Conservation (phyloP, 2,329 filamentous ascomycete genomes). For the Trichoderma afroharzianum region DNA sequence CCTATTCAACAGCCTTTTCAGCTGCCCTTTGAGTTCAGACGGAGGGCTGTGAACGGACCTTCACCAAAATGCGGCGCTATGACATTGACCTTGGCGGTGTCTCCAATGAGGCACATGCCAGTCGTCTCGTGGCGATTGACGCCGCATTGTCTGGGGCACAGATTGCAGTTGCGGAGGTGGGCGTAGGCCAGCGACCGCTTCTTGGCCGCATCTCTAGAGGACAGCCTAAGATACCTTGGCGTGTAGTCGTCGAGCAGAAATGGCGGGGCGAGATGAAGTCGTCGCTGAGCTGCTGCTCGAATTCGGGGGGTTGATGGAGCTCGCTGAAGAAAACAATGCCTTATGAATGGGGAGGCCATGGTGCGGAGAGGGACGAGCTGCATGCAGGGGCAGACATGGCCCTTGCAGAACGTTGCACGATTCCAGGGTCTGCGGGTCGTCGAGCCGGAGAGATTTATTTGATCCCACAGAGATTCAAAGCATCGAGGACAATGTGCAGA, state of each 20-base stretch:
- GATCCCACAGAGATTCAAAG: background rate
- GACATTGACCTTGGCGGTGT: conserved; percentile 74
- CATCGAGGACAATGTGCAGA: background rate
- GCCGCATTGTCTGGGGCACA: conserved; percentile 73
- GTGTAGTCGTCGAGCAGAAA: conserved; percentile 74
- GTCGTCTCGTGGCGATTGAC: conserved; percentile 79
- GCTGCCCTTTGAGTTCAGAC: background rate
- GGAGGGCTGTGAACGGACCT: conserved; percentile 39
- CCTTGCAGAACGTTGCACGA: background rate
- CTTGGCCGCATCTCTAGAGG: conserved; percentile 63
- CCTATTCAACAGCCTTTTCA: background rate
- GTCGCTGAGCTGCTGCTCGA: conserved; percentile 12
- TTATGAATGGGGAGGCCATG: conserved; percentile 12
- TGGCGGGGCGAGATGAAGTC: conserved; percentile 54
- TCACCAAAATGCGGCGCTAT: conserved; percentile 85
- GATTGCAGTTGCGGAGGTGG: conserved; percentile 74
- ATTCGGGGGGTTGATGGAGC: background rate
- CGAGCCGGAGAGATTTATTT: background rate
- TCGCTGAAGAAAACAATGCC: conserved; percentile 13
- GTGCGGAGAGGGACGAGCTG: background rate
- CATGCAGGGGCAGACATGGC: background rate
- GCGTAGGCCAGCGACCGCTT: conserved; percentile 72
- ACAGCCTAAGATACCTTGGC: conserved; percentile 67
- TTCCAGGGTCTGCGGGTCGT: background rate
- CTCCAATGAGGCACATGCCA: conserved; percentile 73